A percentile compares a stretch with the other conserved stretches of the same genome.
Conservation (phyloP, 139 green algal species). For the Yamagishiella unicocca region DNA sequence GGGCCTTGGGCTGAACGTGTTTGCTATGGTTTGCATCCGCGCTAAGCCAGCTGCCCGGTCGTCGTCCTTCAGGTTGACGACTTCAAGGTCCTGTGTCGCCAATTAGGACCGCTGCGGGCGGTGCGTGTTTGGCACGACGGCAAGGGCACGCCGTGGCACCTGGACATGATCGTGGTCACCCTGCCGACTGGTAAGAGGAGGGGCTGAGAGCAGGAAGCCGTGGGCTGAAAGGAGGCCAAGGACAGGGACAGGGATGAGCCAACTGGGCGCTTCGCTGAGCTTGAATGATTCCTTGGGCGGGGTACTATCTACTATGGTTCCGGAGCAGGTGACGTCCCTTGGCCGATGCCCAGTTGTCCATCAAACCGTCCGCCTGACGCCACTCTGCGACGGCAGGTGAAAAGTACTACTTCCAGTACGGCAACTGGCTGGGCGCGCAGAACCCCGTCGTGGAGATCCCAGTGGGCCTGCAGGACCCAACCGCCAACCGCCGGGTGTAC, state of each 20-base stretch:
- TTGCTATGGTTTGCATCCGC: too few relatives aligned
- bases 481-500: conserved; percentile 28
- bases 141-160: conserved; percentile 59
- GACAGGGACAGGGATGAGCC: too few relatives aligned
- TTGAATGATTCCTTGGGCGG: too few relatives aligned
- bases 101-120: conserved; percentile 51
- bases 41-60: too few relatives aligned
- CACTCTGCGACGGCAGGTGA: conserved; percentile 51
- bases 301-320: too few relatives aligned
- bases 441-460: conserved; percentile 52
- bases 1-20: too few relatives aligned
- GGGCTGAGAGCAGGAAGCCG: too few relatives aligned
- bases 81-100: conserved; percentile 53
- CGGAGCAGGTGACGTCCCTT: too few relatives aligned
- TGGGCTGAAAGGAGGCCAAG: too few relatives aligned
- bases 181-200: conserved; percentile 22
- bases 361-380: too few relatives aligned
- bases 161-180: conserved; percentile 61
- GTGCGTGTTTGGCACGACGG: conserved; percentile 53
- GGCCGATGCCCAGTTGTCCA: too few relatives aligned
- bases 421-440: conserved; percentile 47
- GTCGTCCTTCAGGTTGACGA: conserved; percentile 28
- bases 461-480: conserved; percentile 48
- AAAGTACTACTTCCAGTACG: conserved; percentile 60
- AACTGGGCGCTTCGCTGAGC: too few relatives aligned